phyloP scores from a whole-genome alignment of 768 basidiomycete species.

The Lactarius deliciosus region DNA sequence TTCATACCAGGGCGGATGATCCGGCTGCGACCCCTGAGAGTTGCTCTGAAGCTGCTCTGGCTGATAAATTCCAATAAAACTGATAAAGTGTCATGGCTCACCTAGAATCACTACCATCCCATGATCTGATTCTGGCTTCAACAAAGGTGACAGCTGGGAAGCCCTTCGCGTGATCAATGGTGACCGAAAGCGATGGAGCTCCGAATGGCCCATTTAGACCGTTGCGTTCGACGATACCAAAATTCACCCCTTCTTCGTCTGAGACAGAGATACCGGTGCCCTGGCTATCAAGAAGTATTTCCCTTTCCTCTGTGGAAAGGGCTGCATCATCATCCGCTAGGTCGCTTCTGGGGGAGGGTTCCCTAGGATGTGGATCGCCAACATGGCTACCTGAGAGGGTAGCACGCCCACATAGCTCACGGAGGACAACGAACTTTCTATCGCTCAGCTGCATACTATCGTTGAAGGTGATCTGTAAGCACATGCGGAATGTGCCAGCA shows the following conservation, averaged over 20 bases:
- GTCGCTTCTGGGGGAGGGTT: background rate
- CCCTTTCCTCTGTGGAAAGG: background rate
- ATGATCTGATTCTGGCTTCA: constrained; percentile 3
- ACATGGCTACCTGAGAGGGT: background rate
- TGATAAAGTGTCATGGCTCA: constrained; percentile 1
- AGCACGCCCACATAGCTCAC: constrained; percentile 10
- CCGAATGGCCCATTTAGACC: constrained; percentile 32
- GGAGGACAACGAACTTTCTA: constrained; percentile 4
- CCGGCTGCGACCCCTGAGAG: constrained; percentile 3
- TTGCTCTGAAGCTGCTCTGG: constrained; percentile 10
- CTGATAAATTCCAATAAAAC: background rate
- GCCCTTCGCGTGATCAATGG: constrained; percentile 19
- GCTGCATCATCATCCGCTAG: background rate
- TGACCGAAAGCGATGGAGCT: constrained; percentile 19
- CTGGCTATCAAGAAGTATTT: constrained; percentile 43
- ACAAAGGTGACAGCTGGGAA: constrained; percentile 23
- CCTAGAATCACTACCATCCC: constrained; percentile 11
- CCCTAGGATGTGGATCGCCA: background rate
- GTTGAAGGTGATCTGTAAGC: background rate
- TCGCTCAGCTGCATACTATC: background rate
- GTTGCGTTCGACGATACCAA: constrained; percentile 47
- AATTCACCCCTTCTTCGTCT: constrained; percentile 43
- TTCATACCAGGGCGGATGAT: constrained; percentile 16
- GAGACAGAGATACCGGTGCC: constrained; percentile 43
- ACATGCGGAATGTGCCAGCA: constrained; percentile 5